These are phyloP conservation scores for Plasmodium cynomolgi DNA, from an alignment of 169 alveolate species.

Conservation along the genomic window DNA sequence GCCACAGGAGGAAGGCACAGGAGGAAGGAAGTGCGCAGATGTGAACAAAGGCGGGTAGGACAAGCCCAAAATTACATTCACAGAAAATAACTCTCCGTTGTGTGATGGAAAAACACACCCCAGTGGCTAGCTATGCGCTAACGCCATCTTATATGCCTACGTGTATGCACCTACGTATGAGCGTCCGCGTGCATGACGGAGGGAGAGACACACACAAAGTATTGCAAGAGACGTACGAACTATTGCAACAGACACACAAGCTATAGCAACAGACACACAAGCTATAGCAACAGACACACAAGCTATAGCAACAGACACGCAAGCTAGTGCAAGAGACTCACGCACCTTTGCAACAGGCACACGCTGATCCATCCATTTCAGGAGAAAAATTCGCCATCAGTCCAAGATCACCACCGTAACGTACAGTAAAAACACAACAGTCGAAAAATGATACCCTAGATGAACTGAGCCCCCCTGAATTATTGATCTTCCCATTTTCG, in stretches of 20 bases:
- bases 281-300: neutral
- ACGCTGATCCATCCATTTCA: neutral
- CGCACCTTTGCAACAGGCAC: neutral
- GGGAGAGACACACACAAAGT: neutral
- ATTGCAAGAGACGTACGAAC: neutral
- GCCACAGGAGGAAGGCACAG: neutral
- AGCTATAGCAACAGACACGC: neutral
- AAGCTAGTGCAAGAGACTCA: neutral
- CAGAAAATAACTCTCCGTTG: neutral
- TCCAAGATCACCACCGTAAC: neutral
- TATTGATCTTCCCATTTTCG: neutral
- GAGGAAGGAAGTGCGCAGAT: neutral
- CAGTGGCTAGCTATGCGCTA: neutral
- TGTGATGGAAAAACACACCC: neutral
- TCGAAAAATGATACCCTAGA: neutral
- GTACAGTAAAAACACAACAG: neutral
- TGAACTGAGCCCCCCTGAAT: neutral
- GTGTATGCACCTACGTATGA: neutral
- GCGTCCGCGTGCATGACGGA: neutral
- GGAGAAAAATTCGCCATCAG: neutral
- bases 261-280: neutral
- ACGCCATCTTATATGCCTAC: neutral
- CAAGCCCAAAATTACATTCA: neutral
- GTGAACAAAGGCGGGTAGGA: neutral
- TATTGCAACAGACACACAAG: neutral